phyloP scores from a whole-genome alignment of 768 basidiomycete genomes.

The Dacryopinax primogenitus region DNA sequence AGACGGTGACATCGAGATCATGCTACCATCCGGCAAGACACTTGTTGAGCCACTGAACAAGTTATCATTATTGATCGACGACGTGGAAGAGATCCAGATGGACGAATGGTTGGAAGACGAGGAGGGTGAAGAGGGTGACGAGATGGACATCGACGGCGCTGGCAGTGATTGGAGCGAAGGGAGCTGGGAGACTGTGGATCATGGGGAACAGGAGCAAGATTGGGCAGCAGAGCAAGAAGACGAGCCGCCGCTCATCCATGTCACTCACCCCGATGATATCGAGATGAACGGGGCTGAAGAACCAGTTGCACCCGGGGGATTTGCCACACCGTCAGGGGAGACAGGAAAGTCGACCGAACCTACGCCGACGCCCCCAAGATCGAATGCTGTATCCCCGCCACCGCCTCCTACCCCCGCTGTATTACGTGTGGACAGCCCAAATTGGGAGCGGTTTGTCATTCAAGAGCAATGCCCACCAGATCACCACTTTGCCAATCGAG shows the following conservation, averaged over 20 bases:
- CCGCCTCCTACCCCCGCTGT: not conserved
- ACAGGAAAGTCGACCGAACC: slow-evolving; percentile 14
- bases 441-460: slow-evolving; percentile 75
- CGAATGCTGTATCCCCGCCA: slow-evolving; percentile 7
- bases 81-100: slow-evolving; percentile 51
- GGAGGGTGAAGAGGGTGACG: slow-evolving; percentile 26
- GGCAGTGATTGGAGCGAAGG: slow-evolving; percentile 7
- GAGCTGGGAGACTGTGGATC: slow-evolving; percentile 18
- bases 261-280: not conserved
- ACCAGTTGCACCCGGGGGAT: not conserved
- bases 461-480: slow-evolving; percentile 63
- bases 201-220: slow-evolving; percentile 6
- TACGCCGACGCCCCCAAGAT: slow-evolving; percentile 8
- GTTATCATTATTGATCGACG: slow-evolving; percentile 62
- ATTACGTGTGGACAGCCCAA: not conserved
- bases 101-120: slow-evolving; percentile 25
- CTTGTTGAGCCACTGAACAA: slow-evolving; percentile 48
- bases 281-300: not conserved
- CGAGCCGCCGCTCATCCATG: slow-evolving; percentile 5
- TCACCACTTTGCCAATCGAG: slow-evolving; percentile 58
- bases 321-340: not conserved
- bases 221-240: slow-evolving; percentile 11
- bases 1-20: slow-evolving; percentile 62
- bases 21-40: slow-evolving; percentile 45
- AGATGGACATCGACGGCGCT: slow-evolving; percentile 19